Evolutionary conservation across 2,329 filamentous ascomycete genomes (phyloP).

Genomic region (Scedosporium apiospermum): DNA sequence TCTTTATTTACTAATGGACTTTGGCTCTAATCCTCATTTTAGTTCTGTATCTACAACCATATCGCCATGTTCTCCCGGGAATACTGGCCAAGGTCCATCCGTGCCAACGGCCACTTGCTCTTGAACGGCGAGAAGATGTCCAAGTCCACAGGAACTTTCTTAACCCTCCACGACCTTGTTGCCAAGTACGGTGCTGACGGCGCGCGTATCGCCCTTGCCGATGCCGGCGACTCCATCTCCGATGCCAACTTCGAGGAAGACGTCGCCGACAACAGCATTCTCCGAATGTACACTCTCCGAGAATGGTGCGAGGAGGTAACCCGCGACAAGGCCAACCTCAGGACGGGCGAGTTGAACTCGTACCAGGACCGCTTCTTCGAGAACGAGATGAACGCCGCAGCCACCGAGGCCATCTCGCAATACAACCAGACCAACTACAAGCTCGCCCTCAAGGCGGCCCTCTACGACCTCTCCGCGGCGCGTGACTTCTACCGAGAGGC

Average conservation of each 20-base stretch:
- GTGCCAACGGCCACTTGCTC: constrained; percentile 86
- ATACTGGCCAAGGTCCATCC: constrained; percentile 81
- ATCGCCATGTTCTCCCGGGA: constrained; percentile 77
- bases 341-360: constrained; percentile 62
- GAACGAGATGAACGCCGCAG: constrained; percentile 82
- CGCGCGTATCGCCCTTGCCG: constrained; percentile 80
- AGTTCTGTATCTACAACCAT: constrained; percentile 88
- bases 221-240: constrained; percentile 87
- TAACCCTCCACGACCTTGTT: constrained; percentile 78
- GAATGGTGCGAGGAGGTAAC: constrained; percentile 89
- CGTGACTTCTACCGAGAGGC: constrained; percentile 87
- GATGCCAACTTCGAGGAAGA: constrained; percentile 97
- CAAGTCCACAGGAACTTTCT: constrained; percentile 95
- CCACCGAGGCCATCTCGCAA: constrained; percentile 67
- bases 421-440: constrained; percentile 71
- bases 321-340: constrained; percentile 57
- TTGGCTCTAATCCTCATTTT: background rate
- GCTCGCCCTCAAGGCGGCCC: constrained; percentile 51
- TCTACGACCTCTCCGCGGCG: constrained; percentile 85
- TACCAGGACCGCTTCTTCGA: constrained; percentile 87
- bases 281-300: constrained; percentile 70
- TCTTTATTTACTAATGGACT: constrained; percentile 51
- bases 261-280: constrained; percentile 83
- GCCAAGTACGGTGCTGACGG: constrained; percentile 94
- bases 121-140: constrained; percentile 98